Percentiles rank a stretch among this genome's conserved stretches.
Conservation (phyloP, 176 grass and related monocot species). For the Coix lacrymajobi region DNA sequence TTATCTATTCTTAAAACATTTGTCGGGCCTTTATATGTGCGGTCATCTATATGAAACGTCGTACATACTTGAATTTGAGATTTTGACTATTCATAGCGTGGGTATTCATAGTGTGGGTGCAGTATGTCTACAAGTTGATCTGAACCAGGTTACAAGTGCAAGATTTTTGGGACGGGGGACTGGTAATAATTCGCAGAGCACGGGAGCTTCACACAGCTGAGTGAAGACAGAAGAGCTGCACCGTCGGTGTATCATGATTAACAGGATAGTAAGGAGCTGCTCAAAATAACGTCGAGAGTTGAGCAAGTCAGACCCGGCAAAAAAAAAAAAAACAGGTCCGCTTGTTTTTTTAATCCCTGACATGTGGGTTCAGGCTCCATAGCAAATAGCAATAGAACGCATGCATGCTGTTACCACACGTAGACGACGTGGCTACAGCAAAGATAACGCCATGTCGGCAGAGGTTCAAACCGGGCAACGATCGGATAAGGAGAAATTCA, state of each 20-base stretch:
- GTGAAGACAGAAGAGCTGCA: background rate
- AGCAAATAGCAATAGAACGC: background rate
- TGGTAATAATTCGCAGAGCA: background rate
- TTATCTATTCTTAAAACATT: too few relatives aligned
- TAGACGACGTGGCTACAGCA: background rate
- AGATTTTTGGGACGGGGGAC: background rate
- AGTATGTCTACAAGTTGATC: too few relatives aligned
- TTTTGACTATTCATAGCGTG: too few relatives aligned
- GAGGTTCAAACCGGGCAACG: background rate
- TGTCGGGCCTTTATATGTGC: too few relatives aligned
- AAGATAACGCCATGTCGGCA: background rate
- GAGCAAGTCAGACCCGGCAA: background rate
- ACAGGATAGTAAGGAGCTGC: background rate
- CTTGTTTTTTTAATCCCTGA: background rate
- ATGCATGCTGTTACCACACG: background rate
- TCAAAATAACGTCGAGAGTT: background rate
- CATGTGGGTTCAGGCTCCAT: background rate
- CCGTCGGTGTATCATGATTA: background rate
- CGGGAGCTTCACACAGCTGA: background rate
- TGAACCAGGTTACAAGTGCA: too few relatives aligned
- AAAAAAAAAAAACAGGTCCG: background rate
- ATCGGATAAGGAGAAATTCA: background rate
- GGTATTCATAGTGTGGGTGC: too few relatives aligned
- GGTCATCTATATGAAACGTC: too few relatives aligned
- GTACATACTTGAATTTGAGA: too few relatives aligned